These are phyloP conservation scores for Shiraia bambusicola DNA, from an alignment of 2,329 filamentous ascomycete species.

Conservation along the genomic window DNA sequence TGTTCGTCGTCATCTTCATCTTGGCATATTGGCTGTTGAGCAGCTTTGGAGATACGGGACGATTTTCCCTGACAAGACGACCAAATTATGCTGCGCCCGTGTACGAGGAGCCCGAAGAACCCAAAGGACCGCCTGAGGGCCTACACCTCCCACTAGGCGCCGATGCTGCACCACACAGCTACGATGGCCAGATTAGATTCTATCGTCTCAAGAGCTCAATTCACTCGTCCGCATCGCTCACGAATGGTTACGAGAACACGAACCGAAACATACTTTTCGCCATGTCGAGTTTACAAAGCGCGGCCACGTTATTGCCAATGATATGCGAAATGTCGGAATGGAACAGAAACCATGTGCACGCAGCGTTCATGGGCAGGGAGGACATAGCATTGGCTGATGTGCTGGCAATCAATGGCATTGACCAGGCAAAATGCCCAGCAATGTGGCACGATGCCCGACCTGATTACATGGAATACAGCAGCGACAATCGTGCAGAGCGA, in stretches of 20 bases:
- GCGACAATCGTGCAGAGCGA: conserved; percentile 67
- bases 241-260: conserved; percentile 52
- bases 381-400: conserved; percentile 69
- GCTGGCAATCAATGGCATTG: conserved; percentile 76
- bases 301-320: conserved; percentile 71
- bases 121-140: conserved; percentile 33
- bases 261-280: conserved; percentile 80
- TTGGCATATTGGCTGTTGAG: conserved; percentile 65
- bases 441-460: conserved; percentile 73
- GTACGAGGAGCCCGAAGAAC: conserved; percentile 20
- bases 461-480: conserved; percentile 69
- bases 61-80: not conserved
- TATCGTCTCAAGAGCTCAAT: conserved; percentile 65
- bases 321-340: conserved; percentile 81
- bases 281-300: conserved; percentile 71
- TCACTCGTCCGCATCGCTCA: conserved; percentile 55
- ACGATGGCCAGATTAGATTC: conserved; percentile 71
- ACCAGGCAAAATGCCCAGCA: conserved; percentile 65
- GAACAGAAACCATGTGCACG: conserved; percentile 74
- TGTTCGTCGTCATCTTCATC: conserved; percentile 44
- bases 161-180: conserved; percentile 41
- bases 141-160: conserved; percentile 18
- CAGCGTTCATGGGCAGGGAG: conserved; percentile 74
- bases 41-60: conserved; percentile 7
- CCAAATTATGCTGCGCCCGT: not conserved